Base-by-base conservation (phyloP, 2,329 filamentous ascomycete genomes). In the Pseudogymnoascus sp. region DNA sequence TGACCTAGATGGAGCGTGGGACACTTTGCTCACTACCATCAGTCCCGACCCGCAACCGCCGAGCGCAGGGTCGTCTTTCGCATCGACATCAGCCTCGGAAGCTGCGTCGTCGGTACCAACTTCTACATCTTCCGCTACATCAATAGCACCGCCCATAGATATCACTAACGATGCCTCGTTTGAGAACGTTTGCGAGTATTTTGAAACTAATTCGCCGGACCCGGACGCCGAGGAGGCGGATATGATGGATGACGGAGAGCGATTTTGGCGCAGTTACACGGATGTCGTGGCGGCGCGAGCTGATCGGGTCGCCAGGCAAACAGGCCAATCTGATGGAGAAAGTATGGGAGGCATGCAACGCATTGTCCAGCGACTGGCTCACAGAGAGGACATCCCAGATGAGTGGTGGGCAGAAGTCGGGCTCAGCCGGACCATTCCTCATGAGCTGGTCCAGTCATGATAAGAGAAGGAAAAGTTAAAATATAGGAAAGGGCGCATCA, bases 31-130 rank as follows among this genome's bases (percentile, higher is more conserved):
- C 63, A 87, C 83, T 6, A 95, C 90, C 0, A 82, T 97, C 65
- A 87, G 89, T 0, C 90, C 91, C 0, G 92, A 96, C 72, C 86
- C 88, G 14, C 88, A 90, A 65, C 82, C 90, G 2, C 91, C 92
- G 0, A 95, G 89, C 68, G 83, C 85, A 1, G 85, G 89, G 31
- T 92, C 91, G 0, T 96, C 92, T 0, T 96, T 96, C 72, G 68
- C 68, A 38, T 72, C 71, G 23, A 64, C 69, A n/a, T 68, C 68
- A 45, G 71, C 69, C 33, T 65, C 66, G 41, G 67, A 65, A 55
- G 66, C 68, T 6, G 67, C 67, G 29, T 63, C 70, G n/a, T 64
- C 67, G 21, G 67, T 43, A 11, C 45, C 45, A 31, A 52, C 45
- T 16, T 59, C 55, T 12, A 59, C 55, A 1, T 59, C 55, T 8